Evolutionary conservation across 1,284 basidiomycete species (phyloP), one percentile per base, ranked within the genome.

Genomic region (Pyrrhoderma lamaoense): DNA sequence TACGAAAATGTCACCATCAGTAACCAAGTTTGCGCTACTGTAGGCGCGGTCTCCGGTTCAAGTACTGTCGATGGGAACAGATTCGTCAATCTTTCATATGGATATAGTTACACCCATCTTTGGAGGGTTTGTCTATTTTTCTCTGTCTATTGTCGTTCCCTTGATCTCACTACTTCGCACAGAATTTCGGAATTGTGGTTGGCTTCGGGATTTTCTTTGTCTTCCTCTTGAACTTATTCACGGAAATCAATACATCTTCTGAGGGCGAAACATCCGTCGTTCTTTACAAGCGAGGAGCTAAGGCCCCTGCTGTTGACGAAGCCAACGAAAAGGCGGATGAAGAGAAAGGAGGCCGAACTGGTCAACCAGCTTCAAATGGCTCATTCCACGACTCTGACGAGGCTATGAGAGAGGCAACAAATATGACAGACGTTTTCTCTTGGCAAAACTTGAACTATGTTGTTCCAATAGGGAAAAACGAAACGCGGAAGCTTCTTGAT

Each of bases 361-460:
- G 27, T 5, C 27, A 31, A 11, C 27, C 27, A 31, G 27, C 27
- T 31, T 31, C 27, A 11, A 11, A 31, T 31, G 27, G 11, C 5
- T 31, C 11, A 5, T n/a, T 39, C 18, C 37, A 42, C 3, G 51
- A 57, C n/a, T 46, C 39, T 9, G 49, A 58, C 48, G 47, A 60
- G 44, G 59, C 58, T 23, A 45, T 58, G 47, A 31, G 11, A 5
- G 27, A 31, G 11, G 11, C 27, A 11, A 27, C 39, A 40, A 55
- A 51, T 37, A 59, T 62, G 22, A 60, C 62, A 8, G 70, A 78
- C 56, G 68, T 76, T 13, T 86, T 87, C 62, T 75, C 82, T 0
- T 87, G 82, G 81, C 70, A 77, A 42, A 69, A 80, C 56, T 57
- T 87, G 40, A 64, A 70, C 36, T 89, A 89, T 60, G 70, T 75